Base-by-base conservation (phyloP, 495 filamentous ascomycete species). In the Penicillium coprophilum region DNA sequence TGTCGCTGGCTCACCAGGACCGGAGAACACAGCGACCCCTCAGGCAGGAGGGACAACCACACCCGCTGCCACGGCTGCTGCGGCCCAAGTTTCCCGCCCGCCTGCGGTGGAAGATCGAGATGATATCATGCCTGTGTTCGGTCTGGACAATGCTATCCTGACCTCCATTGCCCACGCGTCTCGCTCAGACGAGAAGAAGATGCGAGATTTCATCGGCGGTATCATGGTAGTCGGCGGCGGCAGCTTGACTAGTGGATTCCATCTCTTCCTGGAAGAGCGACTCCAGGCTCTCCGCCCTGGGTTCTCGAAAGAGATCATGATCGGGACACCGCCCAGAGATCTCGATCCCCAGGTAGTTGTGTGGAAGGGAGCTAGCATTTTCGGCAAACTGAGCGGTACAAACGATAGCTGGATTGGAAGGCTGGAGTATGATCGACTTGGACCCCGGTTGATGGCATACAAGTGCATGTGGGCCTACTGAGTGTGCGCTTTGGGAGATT, bases 311-410 rank as follows among this genome's bases (percentile, higher is more conserved):
- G 86, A 91, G 58, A 92, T 98, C 58, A 80, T 97, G 62, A 91
- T 97, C 47, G 91, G 89, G 32, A 82, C 84, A 15, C 92, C 91
- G 34, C 95, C 94, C 2, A 73, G 94, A 58, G 94, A 98, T 63
- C 82, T 98, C 67, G 94, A 97, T 68, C 89, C 91, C 21, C 91
- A 96, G 68, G 92, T 96, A 6, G 89, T 97, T 30, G 87, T 88
- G 7, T 98, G 94, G 94, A 98, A 98, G 80, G 94, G 94, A 2
- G 95, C 89, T 4, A 96, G 92, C 64, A 90, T 98, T 27, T 98
- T 97, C 78, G 92, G 90, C n/a, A 93, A 96, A 74, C 75, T 98
- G 67, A 81, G 72, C 56, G 75, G 78, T 28, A 90, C 88, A 10
- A 96, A 97, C 71, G 95, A 98, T 73, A 91, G 86, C 70, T 97